phyloP scores from a whole-genome alignment of 2,329 filamentous ascomycete species.

The Periconia macrospinosa region DNA sequence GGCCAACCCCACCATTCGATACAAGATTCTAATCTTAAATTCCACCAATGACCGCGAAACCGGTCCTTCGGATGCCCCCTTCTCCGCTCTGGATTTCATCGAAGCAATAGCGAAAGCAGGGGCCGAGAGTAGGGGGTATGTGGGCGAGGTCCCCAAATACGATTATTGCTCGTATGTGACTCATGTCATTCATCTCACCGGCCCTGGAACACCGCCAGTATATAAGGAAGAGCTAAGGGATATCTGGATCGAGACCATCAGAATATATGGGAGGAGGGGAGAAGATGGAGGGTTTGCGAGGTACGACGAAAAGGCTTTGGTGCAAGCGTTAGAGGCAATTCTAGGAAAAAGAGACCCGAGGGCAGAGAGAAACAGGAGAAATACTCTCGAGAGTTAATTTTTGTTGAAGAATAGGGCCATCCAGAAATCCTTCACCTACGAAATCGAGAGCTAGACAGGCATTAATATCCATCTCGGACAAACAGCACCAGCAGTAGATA shows the following conservation, averaged over 20 bases:
- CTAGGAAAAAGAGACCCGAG: constrained; percentile 66
- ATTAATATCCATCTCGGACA: too few relatives aligned
- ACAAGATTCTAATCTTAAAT: constrained; percentile 85
- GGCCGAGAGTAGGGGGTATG: constrained; percentile 53
- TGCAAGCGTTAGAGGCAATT: constrained; percentile 75
- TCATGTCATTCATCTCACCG: constrained; percentile 80
- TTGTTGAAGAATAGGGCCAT: background rate
- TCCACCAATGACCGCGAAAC: constrained; percentile 85
- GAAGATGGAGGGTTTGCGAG: constrained; percentile 59
- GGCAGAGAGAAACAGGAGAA: constrained; percentile 11
- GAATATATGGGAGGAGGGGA: constrained; percentile 71
- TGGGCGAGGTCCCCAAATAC: constrained; percentile 20
- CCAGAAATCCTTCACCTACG: too few relatives aligned
- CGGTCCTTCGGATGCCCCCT: constrained; percentile 66
- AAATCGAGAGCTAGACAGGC: too few relatives aligned
- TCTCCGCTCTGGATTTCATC: constrained; percentile 79
- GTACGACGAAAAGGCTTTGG: constrained; percentile 77
- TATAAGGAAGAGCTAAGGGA: constrained; percentile 64
- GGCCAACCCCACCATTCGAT: constrained; percentile 54
- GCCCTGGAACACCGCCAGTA: constrained; percentile 68
- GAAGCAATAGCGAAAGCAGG: constrained; percentile 72
- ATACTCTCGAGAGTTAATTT: constrained; percentile 8
- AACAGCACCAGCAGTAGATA: too few relatives aligned
- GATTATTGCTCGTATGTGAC: constrained; percentile 74
- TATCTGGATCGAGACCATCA: constrained; percentile 76